Percentiles rank a stretch among this genome's conserved stretches.
These are phyloP conservation scores for Musa itinerans DNA, from an alignment of 176 grass and related monocot genomes.

Conservation along the genomic window DNA sequence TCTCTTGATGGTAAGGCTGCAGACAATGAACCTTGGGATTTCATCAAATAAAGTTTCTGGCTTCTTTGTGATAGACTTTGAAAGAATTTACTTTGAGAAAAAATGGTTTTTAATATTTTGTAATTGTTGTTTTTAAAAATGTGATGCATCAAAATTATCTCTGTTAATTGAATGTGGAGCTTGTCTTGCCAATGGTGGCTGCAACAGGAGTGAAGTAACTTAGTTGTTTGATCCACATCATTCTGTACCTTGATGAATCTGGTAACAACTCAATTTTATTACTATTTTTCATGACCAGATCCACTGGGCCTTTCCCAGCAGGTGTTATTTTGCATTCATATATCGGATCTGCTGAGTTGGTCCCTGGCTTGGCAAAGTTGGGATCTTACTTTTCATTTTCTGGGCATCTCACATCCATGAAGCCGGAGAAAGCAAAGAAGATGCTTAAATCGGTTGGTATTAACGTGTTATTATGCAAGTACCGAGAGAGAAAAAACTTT, in stretches of 20 bases:
- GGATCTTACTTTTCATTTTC: constrained; percentile 83
- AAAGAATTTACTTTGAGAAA: too few species aligned
- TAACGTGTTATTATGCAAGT: neutral
- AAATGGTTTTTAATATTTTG: too few species aligned
- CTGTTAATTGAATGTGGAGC: too few species aligned
- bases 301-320: constrained; percentile 60
- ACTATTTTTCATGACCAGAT: constrained; percentile 35
- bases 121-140: too few species aligned
- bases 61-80: too few species aligned
- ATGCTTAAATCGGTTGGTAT: constrained; percentile 67
- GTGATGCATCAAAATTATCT: too few species aligned
- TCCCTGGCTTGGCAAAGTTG: constrained; percentile 54
- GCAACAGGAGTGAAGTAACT: neutral
- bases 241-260: neutral
- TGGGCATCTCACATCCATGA: constrained; percentile 59
- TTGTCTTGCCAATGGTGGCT: too few species aligned
- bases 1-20: too few species aligned
- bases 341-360: constrained; percentile 83
- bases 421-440: constrained; percentile 58
- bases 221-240: neutral
- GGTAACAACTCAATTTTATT: neutral
- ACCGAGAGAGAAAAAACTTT: neutral
- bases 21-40: too few species aligned
- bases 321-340: constrained; percentile 78
- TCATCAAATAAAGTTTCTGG: too few species aligned